Conservation (phyloP, 345 rosid genomes). For the Iberis pinnata region DNA sequence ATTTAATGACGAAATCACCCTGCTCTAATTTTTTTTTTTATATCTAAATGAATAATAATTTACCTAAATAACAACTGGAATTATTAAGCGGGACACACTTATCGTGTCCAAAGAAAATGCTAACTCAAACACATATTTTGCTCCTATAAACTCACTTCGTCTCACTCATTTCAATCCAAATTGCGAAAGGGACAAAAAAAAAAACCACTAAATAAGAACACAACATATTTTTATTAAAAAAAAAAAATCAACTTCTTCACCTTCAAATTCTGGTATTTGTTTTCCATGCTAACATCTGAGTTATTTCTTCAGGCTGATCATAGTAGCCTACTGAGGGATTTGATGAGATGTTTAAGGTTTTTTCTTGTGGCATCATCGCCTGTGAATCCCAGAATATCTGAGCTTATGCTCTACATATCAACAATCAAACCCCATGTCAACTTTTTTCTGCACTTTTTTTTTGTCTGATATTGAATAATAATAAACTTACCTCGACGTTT, state of each 20-base stretch:
- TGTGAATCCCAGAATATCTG: slow-evolving; percentile 93
- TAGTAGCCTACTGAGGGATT: slow-evolving; percentile 87
- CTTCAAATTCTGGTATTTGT: neutral
- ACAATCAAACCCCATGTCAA: neutral
- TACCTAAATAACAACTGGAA: no score
- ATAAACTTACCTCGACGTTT: slow-evolving; percentile 63
- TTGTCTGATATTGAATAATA: neutral
- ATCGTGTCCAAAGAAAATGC: no score
- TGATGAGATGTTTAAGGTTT: slow-evolving; percentile 82
- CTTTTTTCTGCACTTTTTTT: neutral
- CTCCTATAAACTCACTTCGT: no score
- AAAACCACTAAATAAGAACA: no score
- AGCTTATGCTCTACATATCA: slow-evolving; percentile 65
- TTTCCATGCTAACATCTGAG: no score
- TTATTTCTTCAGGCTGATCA: slow-evolving; percentile 20
- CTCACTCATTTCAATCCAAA: no score
- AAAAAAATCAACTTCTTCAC: slow-evolving; percentile 10
- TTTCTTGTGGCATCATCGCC: slow-evolving; percentile 86
- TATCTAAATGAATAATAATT: no score
- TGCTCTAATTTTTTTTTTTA: no score
- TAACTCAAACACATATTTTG: no score
- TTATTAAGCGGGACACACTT: no score
- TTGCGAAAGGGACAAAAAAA: no score
- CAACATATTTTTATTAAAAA: neutral
- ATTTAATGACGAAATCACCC: no score